Evolutionary conservation across 1,284 basidiomycete genomes (phyloP), one percentile per base, ranked within the genome.

Genomic region (Trichosporon sp.): DNA sequence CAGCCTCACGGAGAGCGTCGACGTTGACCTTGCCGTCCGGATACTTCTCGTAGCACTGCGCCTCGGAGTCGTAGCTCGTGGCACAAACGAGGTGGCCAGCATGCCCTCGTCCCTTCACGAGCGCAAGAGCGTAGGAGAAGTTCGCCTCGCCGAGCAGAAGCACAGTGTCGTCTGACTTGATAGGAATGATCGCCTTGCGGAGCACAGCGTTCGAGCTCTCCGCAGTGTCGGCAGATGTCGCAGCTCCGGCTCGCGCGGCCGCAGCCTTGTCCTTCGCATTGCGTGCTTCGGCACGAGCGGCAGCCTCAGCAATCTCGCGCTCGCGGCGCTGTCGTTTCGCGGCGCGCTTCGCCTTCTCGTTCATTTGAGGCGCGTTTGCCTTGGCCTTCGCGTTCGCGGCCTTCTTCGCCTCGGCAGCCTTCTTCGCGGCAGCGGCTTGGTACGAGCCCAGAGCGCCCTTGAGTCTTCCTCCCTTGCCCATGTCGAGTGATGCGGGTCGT

Each of bases 71-170:
- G 81, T 92, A 95, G 0, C 92, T 89, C 0, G 96, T 98, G 0
- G 96, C 93, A 1, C 91, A 89, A 59, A 98, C 84, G 76, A 91
- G 92, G 19, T 81, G 82, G 0, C 91, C 86, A 0, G 91, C 88
- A 21, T 94, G 85, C 71, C 86, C 8, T 88, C 87, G 76, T 86
- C 85, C 69, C 83, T 81, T n/a, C 73, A 83, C 75, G 6, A 98
- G 87, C 7, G 94, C 90, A 26, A 88, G 89, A 0, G 95, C 87
- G 78, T 95, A 99, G 0, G 94, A 96, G 78, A 99, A 98, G 82
- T 98, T 95, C 32, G 93, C 87, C 85, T 98, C 96, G n/a, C 96
- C 96, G 66, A 98, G 86, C 46, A 98, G 88, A 14, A 98, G 87
- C 64, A 98, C 91, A 56, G 86, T 90, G 80, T 98, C 93, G 35